Evolutionary conservation across 2,329 filamentous ascomycete genomes (phyloP).

Genomic region (Aotearoamyces nothofagi): DNA sequence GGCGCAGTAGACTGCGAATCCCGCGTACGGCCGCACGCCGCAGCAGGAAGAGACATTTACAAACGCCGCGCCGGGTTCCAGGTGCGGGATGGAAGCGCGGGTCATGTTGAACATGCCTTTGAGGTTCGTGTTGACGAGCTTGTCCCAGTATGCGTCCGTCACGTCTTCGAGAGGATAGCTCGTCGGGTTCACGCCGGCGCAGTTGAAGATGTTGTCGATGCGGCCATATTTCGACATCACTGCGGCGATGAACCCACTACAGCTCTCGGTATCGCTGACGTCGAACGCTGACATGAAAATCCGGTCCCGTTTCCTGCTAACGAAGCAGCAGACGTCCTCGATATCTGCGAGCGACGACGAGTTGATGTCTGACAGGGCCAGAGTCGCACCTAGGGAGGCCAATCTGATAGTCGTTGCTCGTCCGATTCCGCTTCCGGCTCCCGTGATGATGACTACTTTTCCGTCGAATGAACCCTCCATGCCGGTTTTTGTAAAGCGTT

Average conservation of each 20-base stretch:
- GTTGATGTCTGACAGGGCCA: constrained; percentile 18
- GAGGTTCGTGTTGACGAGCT: constrained; percentile 28
- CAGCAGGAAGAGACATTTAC: constrained; percentile 24
- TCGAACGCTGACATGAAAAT: constrained; percentile 13
- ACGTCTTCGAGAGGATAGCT: constrained; percentile 23
- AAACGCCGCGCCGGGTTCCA: constrained; percentile 19
- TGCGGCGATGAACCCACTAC: constrained; percentile 12
- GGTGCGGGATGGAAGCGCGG: constrained; percentile 24
- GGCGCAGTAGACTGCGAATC: constrained; percentile 17
- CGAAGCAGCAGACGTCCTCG: constrained; percentile 1
- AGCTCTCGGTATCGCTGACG: constrained; percentile 13
- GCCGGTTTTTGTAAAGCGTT: no score
- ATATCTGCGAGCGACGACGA: constrained; percentile 9
- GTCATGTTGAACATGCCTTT: constrained; percentile 29
- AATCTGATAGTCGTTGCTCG: constrained; percentile 14
- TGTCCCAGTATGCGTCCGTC: constrained; percentile 30
- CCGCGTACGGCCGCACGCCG: constrained; percentile 15
- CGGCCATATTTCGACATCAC: constrained; percentile 12
- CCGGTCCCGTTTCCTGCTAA: no score
- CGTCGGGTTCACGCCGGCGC: constrained; percentile 31
- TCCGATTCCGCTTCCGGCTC: constrained; percentile 16
- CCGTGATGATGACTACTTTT: constrained; percentile 16
- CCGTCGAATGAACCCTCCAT: no score
- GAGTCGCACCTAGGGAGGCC: constrained; percentile 12
- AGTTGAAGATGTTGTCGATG: constrained; percentile 25